Percentiles rank a stretch among this genome's conserved stretches.
These are phyloP conservation scores for Trichophyton rubrum DNA, from an alignment of 2,329 filamentous ascomycete genomes.

Conservation along the genomic window DNA sequence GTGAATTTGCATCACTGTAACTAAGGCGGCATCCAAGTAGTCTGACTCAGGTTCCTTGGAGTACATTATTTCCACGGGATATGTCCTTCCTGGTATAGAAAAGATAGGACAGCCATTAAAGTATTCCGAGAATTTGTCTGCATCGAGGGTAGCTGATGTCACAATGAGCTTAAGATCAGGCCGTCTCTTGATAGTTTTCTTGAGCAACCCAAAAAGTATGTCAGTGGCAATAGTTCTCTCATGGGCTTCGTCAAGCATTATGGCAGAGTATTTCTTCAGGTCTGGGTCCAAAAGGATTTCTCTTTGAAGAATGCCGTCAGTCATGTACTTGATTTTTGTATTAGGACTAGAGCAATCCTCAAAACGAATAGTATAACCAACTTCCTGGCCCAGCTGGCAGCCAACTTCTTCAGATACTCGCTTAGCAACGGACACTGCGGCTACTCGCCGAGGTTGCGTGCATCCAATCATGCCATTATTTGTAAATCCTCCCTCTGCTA, in stretches of 20 bases:
- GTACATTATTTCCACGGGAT: conserved; percentile 91
- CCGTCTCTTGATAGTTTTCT: conserved; percentile 77
- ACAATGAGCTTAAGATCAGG: conserved; percentile 90
- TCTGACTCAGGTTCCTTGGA: conserved; percentile 90
- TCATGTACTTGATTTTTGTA: conserved; percentile 99
- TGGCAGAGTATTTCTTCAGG: conserved; percentile 78
- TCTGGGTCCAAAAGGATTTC: conserved; percentile 90
- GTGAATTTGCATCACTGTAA: conserved; percentile 97
- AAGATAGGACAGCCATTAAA: conserved; percentile 96
- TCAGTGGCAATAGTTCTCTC: conserved; percentile 94
- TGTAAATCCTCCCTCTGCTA: conserved; percentile 83
- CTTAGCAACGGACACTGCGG: conserved; percentile 94
- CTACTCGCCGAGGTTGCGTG: conserved; percentile 91
- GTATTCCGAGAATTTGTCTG: conserved; percentile 93
- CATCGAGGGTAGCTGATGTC: conserved; percentile 89
- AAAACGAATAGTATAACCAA: conserved; percentile 95
- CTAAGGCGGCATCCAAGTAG: conserved; percentile 85
- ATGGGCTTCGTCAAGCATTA: conserved; percentile 97
- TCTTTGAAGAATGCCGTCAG: conserved; percentile 92
- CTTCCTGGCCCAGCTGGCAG: conserved; percentile 77
- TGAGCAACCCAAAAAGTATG: conserved; percentile 83
- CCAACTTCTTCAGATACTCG: conserved; percentile 94
- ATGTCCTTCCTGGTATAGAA: conserved; percentile 88
- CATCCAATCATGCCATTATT: conserved; percentile 85
- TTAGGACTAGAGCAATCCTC: conserved; percentile 80